Conservation (phyloP, 2,329 filamentous ascomycete species). For the Fusarium temperatum region DNA sequence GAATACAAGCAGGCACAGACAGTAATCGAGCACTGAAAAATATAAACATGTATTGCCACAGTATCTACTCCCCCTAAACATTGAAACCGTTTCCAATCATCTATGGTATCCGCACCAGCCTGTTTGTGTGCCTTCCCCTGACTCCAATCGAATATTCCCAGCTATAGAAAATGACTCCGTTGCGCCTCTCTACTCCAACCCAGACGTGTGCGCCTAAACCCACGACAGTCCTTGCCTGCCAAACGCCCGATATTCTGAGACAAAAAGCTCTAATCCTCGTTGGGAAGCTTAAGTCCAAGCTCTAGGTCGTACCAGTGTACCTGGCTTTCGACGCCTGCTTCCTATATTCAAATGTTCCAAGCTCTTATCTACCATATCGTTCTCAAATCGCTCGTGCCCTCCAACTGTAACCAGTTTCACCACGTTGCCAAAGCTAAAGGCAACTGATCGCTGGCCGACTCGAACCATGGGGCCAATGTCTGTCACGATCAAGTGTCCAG, state of each 20-base stretch:
- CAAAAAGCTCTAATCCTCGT: background rate
- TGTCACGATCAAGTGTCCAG: conserved; percentile 69
- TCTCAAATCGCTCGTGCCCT: conserved; percentile 70
- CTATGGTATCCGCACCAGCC: conserved; percentile 19
- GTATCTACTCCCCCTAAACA: background rate
- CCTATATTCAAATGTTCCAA: conserved; percentile 48
- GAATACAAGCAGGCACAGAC: background rate
- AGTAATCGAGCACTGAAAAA: background rate
- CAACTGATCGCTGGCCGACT: conserved; percentile 72
- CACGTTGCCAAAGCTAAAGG: conserved; percentile 75
- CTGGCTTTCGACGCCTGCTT: conserved; percentile 51
- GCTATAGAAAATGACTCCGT: conserved; percentile 15
- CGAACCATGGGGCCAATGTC: conserved; percentile 70
- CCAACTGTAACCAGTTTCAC: conserved; percentile 75
- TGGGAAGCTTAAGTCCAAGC: conserved; percentile 34
- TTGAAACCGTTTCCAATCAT: conserved; percentile 3
- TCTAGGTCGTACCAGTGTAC: conserved; percentile 31
- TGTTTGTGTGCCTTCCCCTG: conserved; percentile 4
- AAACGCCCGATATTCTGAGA: conserved; percentile 1
- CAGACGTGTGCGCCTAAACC: conserved; percentile 8
- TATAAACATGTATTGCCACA: background rate
- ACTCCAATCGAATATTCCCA: conserved; percentile 6
- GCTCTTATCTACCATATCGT: conserved; percentile 42
- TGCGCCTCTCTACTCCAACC: conserved; percentile 37
- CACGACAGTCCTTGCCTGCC: background rate